Evolutionary conservation across 2,329 filamentous ascomycete genomes (phyloP).

Genomic region (Acephala macrosclerotiorum): DNA sequence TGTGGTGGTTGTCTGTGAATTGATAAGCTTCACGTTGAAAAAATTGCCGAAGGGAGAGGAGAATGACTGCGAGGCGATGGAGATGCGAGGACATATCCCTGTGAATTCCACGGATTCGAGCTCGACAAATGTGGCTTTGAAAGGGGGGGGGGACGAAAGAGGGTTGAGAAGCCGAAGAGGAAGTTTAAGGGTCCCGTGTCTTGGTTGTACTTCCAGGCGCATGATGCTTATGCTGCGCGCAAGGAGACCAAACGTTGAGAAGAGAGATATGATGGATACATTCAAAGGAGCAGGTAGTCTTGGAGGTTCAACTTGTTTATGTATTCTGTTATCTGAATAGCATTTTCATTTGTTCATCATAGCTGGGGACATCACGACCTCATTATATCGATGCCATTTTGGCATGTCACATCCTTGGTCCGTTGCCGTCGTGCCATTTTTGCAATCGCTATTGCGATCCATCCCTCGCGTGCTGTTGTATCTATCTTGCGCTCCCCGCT

Average conservation of each 20-base stretch:
- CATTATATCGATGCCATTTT: too few species aligned
- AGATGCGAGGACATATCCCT: background rate
- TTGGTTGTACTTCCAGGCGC: background rate
- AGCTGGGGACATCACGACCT: too few species aligned
- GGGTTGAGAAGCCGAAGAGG: background rate
- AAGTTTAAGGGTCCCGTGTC: background rate
- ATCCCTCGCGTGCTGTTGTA: too few species aligned
- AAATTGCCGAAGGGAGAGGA: constrained; percentile 6
- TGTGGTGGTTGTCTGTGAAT: constrained; percentile 43
- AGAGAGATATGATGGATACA: too few species aligned
- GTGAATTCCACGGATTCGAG: background rate
- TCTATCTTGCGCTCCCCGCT: too few species aligned
- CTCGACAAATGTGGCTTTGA: background rate
- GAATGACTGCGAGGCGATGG: background rate
- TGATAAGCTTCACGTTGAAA: constrained; percentile 2
- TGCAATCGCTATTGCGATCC: too few species aligned
- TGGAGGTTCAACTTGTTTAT: too few species aligned
- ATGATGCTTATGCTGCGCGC: background rate
- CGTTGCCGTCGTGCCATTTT: too few species aligned
- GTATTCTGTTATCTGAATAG: too few species aligned
- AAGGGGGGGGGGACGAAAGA: background rate
- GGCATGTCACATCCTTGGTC: too few species aligned
- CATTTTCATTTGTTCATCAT: too few species aligned
- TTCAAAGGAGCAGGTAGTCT: too few species aligned
- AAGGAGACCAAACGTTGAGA: background rate